Base-by-base conservation (phyloP, 2,329 filamentous ascomycete species). In the Nannizzia gypsea region DNA sequence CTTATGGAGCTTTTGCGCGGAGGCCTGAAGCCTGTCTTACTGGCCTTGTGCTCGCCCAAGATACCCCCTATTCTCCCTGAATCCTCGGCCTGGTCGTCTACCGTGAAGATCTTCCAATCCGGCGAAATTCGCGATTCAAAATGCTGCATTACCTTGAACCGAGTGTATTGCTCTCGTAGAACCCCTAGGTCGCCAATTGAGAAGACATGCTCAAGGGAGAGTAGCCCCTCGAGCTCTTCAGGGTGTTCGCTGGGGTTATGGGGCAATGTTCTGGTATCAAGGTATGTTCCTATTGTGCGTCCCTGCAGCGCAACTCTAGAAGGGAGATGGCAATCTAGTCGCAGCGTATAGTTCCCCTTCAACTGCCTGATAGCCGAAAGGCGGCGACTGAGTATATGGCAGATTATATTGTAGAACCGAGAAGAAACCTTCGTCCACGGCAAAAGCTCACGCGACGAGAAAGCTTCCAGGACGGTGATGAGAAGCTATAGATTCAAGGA, bases 141-240 rank as follows among this genome's bases (percentile, higher is more conserved):
- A 9, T 54, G 50, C 50, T 54, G 50, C 50, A 54, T 54, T 54
- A 54, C 50, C 50, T 54, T 54, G 26, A 54, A 54, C 50, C 50
- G 50, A 8, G 50, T 54, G n/a, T 54, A 54, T 34, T 54, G 50
- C 2, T 54, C 50, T 6, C 50, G 17, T n/a, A 54, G 50, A 1
- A 54, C 28, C 2, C 50, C 50, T 17, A 54, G 28, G n/a, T 54
- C 50, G 8, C 50, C 50, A 34, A 54, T 54, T 20, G 50, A 54
- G 28, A 54, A 54, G 15, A 31, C 50, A 31, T 54, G 50, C 11
- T 54, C 28, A 1, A 54, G 28, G 3, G 28, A 54, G n/a, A 54
- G 17, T 3, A 54, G 50, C 6, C 50, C 50, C 2, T 54, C 50
- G 24, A 54, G 15, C 15, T 54, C 50, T 11, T 54, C 28, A 34